Evolutionary conservation across 257 asterid species (phyloP), one percentile per base, ranked within the genome.

Genomic region (Solanum neorickii): DNA sequence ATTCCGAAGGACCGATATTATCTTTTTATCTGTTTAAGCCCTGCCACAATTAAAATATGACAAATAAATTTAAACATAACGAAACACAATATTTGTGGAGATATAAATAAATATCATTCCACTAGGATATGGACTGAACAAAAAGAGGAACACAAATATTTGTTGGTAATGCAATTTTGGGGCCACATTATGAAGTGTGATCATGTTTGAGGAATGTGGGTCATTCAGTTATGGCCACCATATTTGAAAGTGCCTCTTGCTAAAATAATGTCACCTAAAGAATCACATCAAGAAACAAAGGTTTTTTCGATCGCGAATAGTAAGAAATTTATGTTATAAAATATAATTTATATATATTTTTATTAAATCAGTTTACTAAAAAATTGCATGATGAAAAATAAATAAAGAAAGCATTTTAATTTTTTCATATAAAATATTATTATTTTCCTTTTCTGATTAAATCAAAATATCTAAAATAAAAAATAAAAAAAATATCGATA

Each of bases 401-500:
- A 2, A 65, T 35, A 1, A 5, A 35, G 0, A 35, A 37, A 35
- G 7, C 0, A 37, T 37, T 37, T 2, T 2, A 62, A 62, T 23
- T 23, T 23, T 23, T 60, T 60, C 7, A 1, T 21, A 9, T 23
- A 27, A 60, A 60, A 4, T 0, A 60, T 2, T 23, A 60, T 0
- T 18, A 2, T 4, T 56, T 56, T 18, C 7, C 2, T 56, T 56
- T 56, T 1, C n/a, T 6, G n/a, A 7, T 56, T 59, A 6, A 60
- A 60, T 23, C 5, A 60, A 60, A 23, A 60, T 60, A 60, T 60
- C 69, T 60, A 23, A 3, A 65, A 62, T 1, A 35, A 35, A 65
- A 65, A 60, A n/a, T n/a, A n/a, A 9, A n/a, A 33, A 0, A 33
- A 0, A 65, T 65, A n/a, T 5, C 1, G 0, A 0, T 0, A 11